Conservation (phyloP, 1,284 basidiomycete genomes). For the Apiotrichum domesticum region DNA sequence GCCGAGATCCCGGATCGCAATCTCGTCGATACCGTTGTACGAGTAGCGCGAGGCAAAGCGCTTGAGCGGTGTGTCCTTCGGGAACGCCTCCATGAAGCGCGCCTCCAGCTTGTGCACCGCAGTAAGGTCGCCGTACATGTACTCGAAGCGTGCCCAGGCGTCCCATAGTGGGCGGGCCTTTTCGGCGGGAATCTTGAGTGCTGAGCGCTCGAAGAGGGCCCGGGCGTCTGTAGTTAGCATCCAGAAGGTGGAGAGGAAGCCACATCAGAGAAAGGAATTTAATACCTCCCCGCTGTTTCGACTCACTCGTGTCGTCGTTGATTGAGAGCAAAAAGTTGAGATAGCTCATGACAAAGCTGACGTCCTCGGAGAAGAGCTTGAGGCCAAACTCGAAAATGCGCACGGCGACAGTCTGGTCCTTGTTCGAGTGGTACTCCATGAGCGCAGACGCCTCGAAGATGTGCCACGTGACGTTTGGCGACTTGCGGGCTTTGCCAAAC, state of each 20-base stretch:
- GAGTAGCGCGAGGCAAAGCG: slow-evolving; percentile 83
- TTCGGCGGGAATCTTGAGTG: slow-evolving; percentile 63
- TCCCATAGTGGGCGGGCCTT: slow-evolving; percentile 86
- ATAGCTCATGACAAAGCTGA: slow-evolving; percentile 81
- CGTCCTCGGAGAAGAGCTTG: slow-evolving; percentile 74
- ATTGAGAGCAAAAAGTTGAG: slow-evolving; percentile 87
- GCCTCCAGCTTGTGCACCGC: slow-evolving; percentile 83
- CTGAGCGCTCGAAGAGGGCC: slow-evolving; percentile 82
- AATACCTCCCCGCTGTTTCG: no score
- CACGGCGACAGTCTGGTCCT: slow-evolving; percentile 75
- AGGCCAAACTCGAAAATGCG: slow-evolving; percentile 94
- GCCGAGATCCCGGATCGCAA: slow-evolving; percentile 81
- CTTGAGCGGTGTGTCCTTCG: slow-evolving; percentile 80
- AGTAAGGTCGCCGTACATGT: slow-evolving; percentile 87
- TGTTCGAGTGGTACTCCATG: slow-evolving; percentile 93
- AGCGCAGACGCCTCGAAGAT: slow-evolving; percentile 88
- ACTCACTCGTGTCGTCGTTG: slow-evolving; percentile 77
- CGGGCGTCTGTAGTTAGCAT: slow-evolving; percentile 62
- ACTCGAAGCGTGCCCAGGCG: slow-evolving; percentile 91
- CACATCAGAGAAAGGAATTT: no score
- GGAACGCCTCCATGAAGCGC: slow-evolving; percentile 79
- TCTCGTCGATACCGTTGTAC: slow-evolving; percentile 82
- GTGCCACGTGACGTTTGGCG: slow-evolving; percentile 82
- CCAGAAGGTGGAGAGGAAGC: no score
- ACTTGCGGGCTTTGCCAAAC: slow-evolving; percentile 79